Evolutionary conservation across 495 filamentous ascomycete genomes (phyloP), one percentile per base, ranked within the genome.

Genomic region (Daldinia grandis): DNA sequence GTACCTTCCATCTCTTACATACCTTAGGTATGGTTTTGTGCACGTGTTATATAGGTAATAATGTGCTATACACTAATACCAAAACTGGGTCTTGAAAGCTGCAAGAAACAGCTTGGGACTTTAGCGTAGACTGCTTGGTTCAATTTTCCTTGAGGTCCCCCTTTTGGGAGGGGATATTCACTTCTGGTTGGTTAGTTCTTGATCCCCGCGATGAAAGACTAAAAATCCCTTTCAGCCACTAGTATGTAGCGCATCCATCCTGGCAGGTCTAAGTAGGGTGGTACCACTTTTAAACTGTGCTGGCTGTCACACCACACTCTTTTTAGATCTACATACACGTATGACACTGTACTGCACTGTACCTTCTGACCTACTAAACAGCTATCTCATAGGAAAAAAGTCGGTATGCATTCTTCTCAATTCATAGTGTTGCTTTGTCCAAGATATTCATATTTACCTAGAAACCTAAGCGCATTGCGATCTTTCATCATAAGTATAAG

Each of bases 201-300:
- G 37, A 66, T 71, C 68, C 68, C 68, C 68, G 63, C 62, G 63
- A 63, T 9, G 24, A 71, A 38, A 53, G 57, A 71, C 53, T 44
- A 31, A 63, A 68, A 69, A 53, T 57, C 53, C 56, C 24, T 60
- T 55, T 61, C 63, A 61, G 37, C 64, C 64, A 67, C 47, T 67
- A 44, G 17, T n/a, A n/a, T n/a, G n/a, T n/a, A 53, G 19, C 40
- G 44, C 66, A 31, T 57, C 17, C 21, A 62, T 57, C 19, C 10
- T 51, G 5, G 30, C 7, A 12, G 27, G 57, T 54, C 17, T 38
- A 40, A 51, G 61, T n/a, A 42, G 58, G 49, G 68, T 64, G 64
- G 64, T 57, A 68, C 64, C 69, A 72, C 69, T 68, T 60, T 64
- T 60, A 25, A 42, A 72, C 55, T 68, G 64, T 63, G 69, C 35